Evolutionary conservation across 768 basidiomycete species (phyloP).

Genomic region (Cystoderma amianthinum): DNA sequence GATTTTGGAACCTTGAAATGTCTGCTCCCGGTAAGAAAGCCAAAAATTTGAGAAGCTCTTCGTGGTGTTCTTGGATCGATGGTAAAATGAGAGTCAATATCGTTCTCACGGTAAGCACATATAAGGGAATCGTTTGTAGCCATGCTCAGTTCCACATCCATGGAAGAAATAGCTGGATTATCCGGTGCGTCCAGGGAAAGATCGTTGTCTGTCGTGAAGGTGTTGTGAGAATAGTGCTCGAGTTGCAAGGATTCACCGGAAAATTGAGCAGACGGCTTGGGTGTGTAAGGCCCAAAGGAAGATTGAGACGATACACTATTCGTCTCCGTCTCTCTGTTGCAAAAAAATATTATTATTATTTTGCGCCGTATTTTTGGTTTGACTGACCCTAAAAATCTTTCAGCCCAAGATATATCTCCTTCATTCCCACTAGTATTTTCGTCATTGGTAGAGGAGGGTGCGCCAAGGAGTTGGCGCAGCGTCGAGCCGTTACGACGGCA

Average conservation of each 20-base stretch:
- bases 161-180: slow-evolving; percentile 57
- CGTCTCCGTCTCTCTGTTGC: slow-evolving; percentile 32
- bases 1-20: slow-evolving; percentile 21
- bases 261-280: slow-evolving; percentile 37
- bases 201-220: slow-evolving; percentile 41
- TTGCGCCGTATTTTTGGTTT: too few species aligned
- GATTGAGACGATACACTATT: slow-evolving; percentile 37
- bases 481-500: slow-evolving; percentile 64
- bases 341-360: slow-evolving; percentile 10
- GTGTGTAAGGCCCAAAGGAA: slow-evolving; percentile 44
- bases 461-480: slow-evolving; percentile 64
- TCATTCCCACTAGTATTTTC: slow-evolving; percentile 34
- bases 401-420: slow-evolving; percentile 83
- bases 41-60: slow-evolving; percentile 71
- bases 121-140: slow-evolving; percentile 30
- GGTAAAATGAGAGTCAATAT: slow-evolving; percentile 21
- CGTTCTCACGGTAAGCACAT: slow-evolving; percentile 12
- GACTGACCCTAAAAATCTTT: slow-evolving; percentile 61
- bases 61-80: slow-evolving; percentile 46
- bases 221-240: slow-evolving; percentile 22
- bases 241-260: slow-evolving; percentile 21
- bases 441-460: slow-evolving; percentile 24
- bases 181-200: slow-evolving; percentile 30
- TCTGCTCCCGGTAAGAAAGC: slow-evolving; percentile 52
- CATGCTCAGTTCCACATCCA: slow-evolving; percentile 68